These are phyloP conservation scores for Recurvomyces mirabilis DNA, from an alignment of 495 filamentous ascomycete genomes.

Conservation along the genomic window DNA sequence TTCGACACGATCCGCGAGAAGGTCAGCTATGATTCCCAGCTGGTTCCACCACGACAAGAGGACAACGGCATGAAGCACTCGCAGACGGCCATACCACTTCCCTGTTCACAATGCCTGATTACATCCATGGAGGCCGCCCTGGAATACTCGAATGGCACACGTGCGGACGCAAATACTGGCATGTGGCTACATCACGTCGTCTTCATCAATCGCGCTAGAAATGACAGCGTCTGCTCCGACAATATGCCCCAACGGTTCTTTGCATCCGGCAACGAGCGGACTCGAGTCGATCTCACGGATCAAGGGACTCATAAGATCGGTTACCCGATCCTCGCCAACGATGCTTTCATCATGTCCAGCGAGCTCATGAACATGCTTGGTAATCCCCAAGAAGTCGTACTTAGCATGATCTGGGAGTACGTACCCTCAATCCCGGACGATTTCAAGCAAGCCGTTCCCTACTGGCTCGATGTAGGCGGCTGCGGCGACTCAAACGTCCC, in stretches of 20 bases:
- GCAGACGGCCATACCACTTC: not conserved
- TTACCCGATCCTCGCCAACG: conserved; percentile 1
- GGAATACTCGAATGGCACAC: conserved; percentile 13
- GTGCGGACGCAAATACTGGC: conserved; percentile 12
- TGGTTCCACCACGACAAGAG: not conserved
- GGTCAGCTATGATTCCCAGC: not conserved
- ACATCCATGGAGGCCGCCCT: conserved; percentile 12
- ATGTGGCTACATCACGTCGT: conserved; percentile 21
- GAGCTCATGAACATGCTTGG: conserved; percentile 18
- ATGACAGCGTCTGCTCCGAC: conserved; percentile 1
- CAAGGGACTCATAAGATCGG: conserved; percentile 5
- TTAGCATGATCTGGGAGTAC: conserved; percentile 16
- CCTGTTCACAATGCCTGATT: conserved; percentile 4
- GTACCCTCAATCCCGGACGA: conserved; percentile 2
- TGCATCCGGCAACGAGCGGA: conserved; percentile 18
- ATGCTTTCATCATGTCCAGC: not conserved
- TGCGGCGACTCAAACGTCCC: conserved; percentile 6
- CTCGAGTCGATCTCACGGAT: conserved; percentile 9
- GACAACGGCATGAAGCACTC: conserved; percentile 7
- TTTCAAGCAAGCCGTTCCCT: conserved; percentile 5
- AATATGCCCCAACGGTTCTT: conserved; percentile 9
- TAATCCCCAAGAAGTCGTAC: conserved; percentile 2
- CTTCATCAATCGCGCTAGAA: not conserved
- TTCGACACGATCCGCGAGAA: too few relatives aligned
- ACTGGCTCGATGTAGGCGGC: conserved; percentile 17